Evolutionary conservation across 148 eudicot genomes (phyloP), one percentile per base, ranked within the genome.

Genomic region (Nepenthes mirabilis): DNA sequence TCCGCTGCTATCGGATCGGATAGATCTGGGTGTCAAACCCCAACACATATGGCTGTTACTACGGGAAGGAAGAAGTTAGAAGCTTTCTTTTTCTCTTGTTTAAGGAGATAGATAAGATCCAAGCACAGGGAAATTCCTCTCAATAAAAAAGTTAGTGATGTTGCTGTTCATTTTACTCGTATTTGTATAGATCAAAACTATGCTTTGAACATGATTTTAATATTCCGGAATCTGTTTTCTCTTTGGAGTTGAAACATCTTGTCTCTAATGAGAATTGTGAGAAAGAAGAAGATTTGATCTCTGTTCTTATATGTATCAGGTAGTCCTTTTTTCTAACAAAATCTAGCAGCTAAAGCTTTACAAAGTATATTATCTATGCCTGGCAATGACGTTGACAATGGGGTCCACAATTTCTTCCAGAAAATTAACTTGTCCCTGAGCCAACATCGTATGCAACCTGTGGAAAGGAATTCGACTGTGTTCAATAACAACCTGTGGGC

Each of bases 321-420:
- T 49, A 36, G 48, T 13, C 35, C 36, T 49, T 14, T 37, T 34
- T 53, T 47, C 37, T 37, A 55, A 43, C 55, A 64, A 56, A 14
- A 57, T 61, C 34, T 70, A 61, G 57, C 69, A 56, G 70, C 63
- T 67, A 73, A 67, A 63, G 52, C 61, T 47, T 67, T 74, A 69
- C 68, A 55, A 75, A 56, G 48, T 68, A 60, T 57, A 76, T 69
- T 73, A 79, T 85, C 93, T 86, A 86, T 86, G 88, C 88, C 86
- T 80, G 98, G 85, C 62, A 88, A 88, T 82, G 88, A 84, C 77
- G 72, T 71, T 74, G 87, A 83, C 67, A 96, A 88, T 61, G 79
- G 87, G 85, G 82, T 83, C 77, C 94, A 86, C 75, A 93, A 88
- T 80, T 88, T 88, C 73, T 82, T 88, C 74, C 83, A 85, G 34